Conservation (phyloP, 768 basidiomycete species). For the Lentinula raphanica region DNA sequence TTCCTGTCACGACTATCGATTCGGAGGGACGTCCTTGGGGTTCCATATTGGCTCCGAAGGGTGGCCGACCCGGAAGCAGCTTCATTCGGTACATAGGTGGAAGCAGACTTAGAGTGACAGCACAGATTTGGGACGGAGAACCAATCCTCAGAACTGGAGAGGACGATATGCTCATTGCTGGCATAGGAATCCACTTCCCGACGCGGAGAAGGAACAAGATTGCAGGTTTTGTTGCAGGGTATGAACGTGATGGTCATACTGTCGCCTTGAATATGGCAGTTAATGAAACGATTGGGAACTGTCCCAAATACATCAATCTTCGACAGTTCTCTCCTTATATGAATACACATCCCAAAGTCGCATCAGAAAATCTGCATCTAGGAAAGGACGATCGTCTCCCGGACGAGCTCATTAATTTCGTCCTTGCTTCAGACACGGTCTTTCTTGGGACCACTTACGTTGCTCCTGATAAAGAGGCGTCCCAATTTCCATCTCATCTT, state of each 20-base stretch:
- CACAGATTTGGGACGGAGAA: conserved; percentile 45
- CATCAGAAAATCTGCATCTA: conserved; percentile 29
- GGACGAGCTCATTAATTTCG: conserved; percentile 41
- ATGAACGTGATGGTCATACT: conserved; percentile 17
- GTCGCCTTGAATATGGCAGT: conserved; percentile 38
- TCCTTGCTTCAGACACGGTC: conserved; percentile 45
- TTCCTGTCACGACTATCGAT: conserved; percentile 55
- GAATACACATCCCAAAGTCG: conserved; percentile 32
- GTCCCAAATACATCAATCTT: conserved; percentile 64
- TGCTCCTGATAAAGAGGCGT: conserved; percentile 30
- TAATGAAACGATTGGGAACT: conserved; percentile 62
- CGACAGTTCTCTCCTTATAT: conserved; percentile 45
- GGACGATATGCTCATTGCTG: conserved; percentile 38
- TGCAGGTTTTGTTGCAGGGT: conserved; percentile 38
- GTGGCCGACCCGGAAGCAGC: conserved; percentile 34
- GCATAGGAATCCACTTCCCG: conserved; percentile 54
- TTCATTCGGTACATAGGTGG: conserved; percentile 36
- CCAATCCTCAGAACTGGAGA: conserved; percentile 39
- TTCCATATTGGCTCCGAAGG: conserved; percentile 42
- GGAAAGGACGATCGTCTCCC: conserved; percentile 38
- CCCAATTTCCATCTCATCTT: conserved; percentile 47
- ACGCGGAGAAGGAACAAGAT: conserved; percentile 61
- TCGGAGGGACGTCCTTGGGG: conserved; percentile 50
- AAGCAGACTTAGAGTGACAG: conserved; percentile 33
- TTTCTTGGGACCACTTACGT: conserved; percentile 52